A percentile compares a stretch with the other conserved stretches of the same genome.
These are phyloP conservation scores for Jamesozyma spencerorum DNA, from an alignment of 805 yeast species.

Conservation along the genomic window DNA sequence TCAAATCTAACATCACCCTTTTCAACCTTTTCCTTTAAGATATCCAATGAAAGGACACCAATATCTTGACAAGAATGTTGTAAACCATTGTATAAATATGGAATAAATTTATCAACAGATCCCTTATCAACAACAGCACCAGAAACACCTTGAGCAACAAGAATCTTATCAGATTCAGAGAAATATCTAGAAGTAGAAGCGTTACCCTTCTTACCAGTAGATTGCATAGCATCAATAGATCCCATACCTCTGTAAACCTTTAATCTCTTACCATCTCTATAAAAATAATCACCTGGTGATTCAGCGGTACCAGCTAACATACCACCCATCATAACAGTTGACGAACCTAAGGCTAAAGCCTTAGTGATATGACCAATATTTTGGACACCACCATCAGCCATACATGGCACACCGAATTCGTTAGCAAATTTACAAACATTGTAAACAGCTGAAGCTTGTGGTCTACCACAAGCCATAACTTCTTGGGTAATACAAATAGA, in stretches of 20 bases:
- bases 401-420: constrained; percentile 95
- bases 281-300: constrained; percentile 97
- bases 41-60: constrained; percentile 63
- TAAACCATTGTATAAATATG: constrained; percentile 88
- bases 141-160: constrained; percentile 98
- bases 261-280: constrained; percentile 95
- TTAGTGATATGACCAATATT: constrained; percentile 97
- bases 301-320: constrained; percentile 97
- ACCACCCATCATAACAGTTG: constrained; percentile 99
- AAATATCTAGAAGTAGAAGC: constrained; percentile 98
- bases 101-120: constrained; percentile 84
- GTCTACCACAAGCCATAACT: constrained; percentile 99
- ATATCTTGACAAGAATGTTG: constrained; percentile 99
- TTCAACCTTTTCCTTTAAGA: constrained; percentile 55
- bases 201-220: constrained; percentile 77
- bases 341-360: constrained; percentile 94
- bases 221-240: constrained; percentile 96
- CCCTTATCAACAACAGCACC: constrained; percentile 97
- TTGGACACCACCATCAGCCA: constrained; percentile 98
- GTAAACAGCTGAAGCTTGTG: constrained; percentile 98
- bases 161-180: constrained; percentile 88
- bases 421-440: constrained; percentile 89
- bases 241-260: constrained; percentile 99
- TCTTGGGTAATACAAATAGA: constrained; percentile 99
- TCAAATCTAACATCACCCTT: constrained; percentile 80